A percentile compares a stretch with the other conserved stretches of the same genome.
These are phyloP conservation scores for Protea cynaroides DNA, from an alignment of 164 flowering plant species.

Conservation along the genomic window DNA sequence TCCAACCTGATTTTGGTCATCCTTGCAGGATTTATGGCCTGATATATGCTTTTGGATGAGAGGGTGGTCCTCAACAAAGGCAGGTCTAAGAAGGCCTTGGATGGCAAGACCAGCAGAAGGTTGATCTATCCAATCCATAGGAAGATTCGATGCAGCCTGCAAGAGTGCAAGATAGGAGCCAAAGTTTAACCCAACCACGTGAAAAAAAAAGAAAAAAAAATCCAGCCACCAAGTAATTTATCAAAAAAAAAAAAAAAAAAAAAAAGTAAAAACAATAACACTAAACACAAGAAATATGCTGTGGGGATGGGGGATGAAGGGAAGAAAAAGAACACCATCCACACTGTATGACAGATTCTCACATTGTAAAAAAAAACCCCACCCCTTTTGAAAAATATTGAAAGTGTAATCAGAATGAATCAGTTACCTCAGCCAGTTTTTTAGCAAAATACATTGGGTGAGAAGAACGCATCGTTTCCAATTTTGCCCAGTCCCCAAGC, in stretches of 20 bases:
- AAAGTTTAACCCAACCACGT: not conserved
- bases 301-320: not conserved
- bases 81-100: conserved; percentile 79
- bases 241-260: no score
- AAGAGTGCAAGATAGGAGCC: conserved; percentile 24
- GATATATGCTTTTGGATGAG: conserved; percentile 47
- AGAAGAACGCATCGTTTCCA: conserved; percentile 88
- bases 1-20: conserved; percentile 20
- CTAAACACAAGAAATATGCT: no score
- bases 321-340: no score
- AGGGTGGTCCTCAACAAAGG: conserved; percentile 58
- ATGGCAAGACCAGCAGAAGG: conserved; percentile 69
- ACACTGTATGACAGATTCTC: not conserved
- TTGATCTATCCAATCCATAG: conserved; percentile 74
- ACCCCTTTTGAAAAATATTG: not conserved
- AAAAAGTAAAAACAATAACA: no score
- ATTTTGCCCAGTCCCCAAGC: conserved; percentile 85
- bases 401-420: not conserved
- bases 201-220: no score
- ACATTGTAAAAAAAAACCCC: not conserved
- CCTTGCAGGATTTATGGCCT: conserved; percentile 19
- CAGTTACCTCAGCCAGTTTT: conserved; percentile 63
- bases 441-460: conserved; percentile 92
- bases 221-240: no score
- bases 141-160: conserved; percentile 61